Conservation (phyloP, 805 yeast species). For the Metschnikowia gelsemii region DNA sequence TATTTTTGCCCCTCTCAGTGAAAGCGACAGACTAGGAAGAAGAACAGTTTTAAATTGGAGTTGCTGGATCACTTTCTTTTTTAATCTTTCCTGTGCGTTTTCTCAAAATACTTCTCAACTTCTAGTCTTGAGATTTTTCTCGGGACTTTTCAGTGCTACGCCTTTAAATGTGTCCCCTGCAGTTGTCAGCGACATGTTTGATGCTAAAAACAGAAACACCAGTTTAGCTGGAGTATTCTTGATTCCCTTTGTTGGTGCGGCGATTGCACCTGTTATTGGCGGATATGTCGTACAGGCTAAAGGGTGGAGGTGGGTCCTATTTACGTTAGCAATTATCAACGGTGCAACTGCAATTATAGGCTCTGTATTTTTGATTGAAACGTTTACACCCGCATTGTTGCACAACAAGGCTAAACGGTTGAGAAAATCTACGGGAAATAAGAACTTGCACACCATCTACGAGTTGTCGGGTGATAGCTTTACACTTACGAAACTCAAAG, state of each 20-base stretch:
- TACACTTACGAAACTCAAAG: conserved; percentile 22
- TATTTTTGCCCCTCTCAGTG: conserved; percentile 40
- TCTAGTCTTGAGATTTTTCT: conserved; percentile 33
- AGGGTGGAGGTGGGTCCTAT: conserved; percentile 41
- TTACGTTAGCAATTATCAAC: conserved; percentile 35
- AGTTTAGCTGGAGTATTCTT: conserved; percentile 39
- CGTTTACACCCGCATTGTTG: conserved; percentile 37
- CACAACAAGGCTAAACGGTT: conserved; percentile 27
- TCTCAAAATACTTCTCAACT: conserved; percentile 34
- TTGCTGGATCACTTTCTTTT: conserved; percentile 34
- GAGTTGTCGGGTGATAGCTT: conserved; percentile 35
- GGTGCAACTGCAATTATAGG: conserved; percentile 34
- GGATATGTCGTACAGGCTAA: conserved; percentile 34
- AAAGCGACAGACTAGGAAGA: conserved; percentile 37
- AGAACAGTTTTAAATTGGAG: conserved; percentile 33
- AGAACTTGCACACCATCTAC: conserved; percentile 37
- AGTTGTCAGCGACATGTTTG: conserved; percentile 37
- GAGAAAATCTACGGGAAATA: conserved; percentile 36
- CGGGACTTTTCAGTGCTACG: conserved; percentile 41
- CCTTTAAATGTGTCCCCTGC: conserved; percentile 42
- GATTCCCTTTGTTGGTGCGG: conserved; percentile 40
- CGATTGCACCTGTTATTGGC: conserved; percentile 38
- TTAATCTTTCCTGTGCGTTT: conserved; percentile 40
- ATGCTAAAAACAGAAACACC: conserved; percentile 30
- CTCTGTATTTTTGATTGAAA: conserved; percentile 32